Percentiles rank a stretch among this genome's conserved stretches.
Conservation (phyloP, 2,329 filamentous ascomycete species). For the Ophiostoma sp. region DNA sequence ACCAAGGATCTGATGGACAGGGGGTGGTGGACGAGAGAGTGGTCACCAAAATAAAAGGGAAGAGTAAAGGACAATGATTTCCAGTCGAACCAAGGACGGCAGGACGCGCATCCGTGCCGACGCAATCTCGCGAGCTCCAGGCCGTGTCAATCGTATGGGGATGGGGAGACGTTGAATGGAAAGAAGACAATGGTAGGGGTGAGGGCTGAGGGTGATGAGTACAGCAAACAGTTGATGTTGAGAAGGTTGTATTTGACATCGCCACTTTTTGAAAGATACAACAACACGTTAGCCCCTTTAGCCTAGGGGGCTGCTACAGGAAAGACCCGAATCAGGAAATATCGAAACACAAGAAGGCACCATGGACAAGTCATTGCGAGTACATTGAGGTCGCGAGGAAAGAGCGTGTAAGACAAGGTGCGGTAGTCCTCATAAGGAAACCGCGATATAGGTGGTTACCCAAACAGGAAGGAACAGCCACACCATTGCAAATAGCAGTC, state of each 20-base stretch:
- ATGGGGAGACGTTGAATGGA: background rate
- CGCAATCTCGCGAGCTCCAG: background rate
- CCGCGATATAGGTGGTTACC: background rate
- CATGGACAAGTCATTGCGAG: background rate
- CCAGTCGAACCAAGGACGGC: conserved; percentile 5
- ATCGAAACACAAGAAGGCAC: conserved; percentile 4
- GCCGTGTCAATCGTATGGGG: background rate
- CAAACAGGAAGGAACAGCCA: conserved; percentile 18
- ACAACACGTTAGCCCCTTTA: background rate
- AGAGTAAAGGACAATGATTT: background rate
- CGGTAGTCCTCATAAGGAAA: background rate
- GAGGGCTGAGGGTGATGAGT: background rate
- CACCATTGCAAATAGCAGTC: background rate
- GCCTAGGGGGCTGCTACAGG: background rate
- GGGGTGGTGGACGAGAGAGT: background rate
- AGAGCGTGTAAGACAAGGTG: background rate
- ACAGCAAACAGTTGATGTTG: background rate
- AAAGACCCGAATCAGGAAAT: background rate
- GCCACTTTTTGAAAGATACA: background rate
- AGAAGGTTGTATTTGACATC: background rate
- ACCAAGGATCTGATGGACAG: background rate
- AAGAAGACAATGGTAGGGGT: background rate
- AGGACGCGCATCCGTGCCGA: conserved; percentile 8
- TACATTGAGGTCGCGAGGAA: background rate
- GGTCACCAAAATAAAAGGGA: background rate